These are phyloP conservation scores for Thermothelomyces thermophilus DNA, from an alignment of 2,329 filamentous ascomycete species.

Conservation along the genomic window DNA sequence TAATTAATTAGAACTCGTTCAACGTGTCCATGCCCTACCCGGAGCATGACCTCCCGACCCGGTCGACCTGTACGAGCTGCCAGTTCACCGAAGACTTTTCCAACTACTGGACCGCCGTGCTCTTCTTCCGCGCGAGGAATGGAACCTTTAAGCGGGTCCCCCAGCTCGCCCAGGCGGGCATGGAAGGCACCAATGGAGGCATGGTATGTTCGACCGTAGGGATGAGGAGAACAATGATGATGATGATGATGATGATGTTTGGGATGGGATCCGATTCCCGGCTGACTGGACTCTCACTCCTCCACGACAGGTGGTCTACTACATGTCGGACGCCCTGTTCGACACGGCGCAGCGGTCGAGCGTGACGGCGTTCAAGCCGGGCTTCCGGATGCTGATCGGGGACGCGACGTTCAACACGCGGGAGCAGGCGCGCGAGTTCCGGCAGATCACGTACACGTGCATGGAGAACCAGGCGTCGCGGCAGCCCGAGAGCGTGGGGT, in stretches of 20 bases:
- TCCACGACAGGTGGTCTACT: slow-evolving; percentile 42
- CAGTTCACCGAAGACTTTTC: slow-evolving; percentile 25
- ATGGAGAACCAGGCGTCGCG: slow-evolving; percentile 34
- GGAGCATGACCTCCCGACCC: slow-evolving; percentile 18
- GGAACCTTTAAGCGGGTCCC: slow-evolving; percentile 23
- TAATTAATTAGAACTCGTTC: slow-evolving; percentile 25
- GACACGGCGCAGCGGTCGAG: slow-evolving; percentile 32
- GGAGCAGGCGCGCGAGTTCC: slow-evolving; percentile 32
- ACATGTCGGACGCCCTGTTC: slow-evolving; percentile 37
- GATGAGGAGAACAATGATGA: background rate
- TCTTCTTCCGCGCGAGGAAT: slow-evolving; percentile 24
- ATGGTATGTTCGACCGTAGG: slow-evolving; percentile 32
- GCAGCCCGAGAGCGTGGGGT: slow-evolving; percentile 33
- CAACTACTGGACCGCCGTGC: slow-evolving; percentile 27
- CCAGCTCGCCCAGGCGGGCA: slow-evolving; percentile 28
- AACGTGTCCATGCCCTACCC: slow-evolving; percentile 24
- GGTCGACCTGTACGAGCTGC: slow-evolving; percentile 23
- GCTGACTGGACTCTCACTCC: no score
- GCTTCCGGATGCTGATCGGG: slow-evolving; percentile 40
- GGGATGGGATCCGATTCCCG: background rate
- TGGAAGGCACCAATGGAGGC: slow-evolving; percentile 36
- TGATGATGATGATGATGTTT: no score
- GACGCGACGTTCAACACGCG: slow-evolving; percentile 30
- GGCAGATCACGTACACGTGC: slow-evolving; percentile 36
- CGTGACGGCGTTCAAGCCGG: slow-evolving; percentile 38